These are phyloP conservation scores for Plasmodium chabaudi DNA, from an alignment of 169 alveolate species.

Conservation along the genomic window DNA sequence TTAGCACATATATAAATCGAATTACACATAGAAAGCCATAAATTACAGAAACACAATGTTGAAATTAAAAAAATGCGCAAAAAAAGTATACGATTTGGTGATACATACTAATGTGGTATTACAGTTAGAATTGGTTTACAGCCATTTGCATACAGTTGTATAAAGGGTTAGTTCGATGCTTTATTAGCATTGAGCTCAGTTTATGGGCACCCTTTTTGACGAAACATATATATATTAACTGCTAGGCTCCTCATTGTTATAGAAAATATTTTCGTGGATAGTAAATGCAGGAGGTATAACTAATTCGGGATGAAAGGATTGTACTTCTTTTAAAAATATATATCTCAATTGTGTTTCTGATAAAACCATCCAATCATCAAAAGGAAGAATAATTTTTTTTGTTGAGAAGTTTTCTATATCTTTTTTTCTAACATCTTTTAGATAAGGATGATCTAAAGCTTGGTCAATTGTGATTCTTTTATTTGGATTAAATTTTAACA, in stretches of 20 bases:
- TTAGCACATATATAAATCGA: no score
- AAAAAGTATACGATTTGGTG: no score
- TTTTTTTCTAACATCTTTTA: slow-evolving; percentile 89
- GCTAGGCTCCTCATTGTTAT: slow-evolving; percentile 1
- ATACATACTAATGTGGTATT: no score
- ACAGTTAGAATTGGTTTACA: no score
- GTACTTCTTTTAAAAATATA: slow-evolving; percentile 85
- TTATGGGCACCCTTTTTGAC: no score
- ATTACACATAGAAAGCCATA: no score
- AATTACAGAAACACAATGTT: no score
- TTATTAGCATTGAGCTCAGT: no score
- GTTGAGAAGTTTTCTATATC: slow-evolving; percentile 45
- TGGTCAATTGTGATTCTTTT: slow-evolving; percentile 93
- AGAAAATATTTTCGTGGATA: slow-evolving; percentile 41
- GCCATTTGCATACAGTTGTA: no score
- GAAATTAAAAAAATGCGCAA: no score
- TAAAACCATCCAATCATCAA: slow-evolving; percentile 93
- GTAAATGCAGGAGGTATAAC: slow-evolving; percentile 84
- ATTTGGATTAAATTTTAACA: slow-evolving; percentile 94
- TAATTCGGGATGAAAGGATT: slow-evolving; percentile 89
- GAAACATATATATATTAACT: not conserved
- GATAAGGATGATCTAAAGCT: slow-evolving; percentile 94
- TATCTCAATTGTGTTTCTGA: slow-evolving; percentile 92
- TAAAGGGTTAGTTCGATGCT: no score
- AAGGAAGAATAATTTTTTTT: slow-evolving; percentile 87